These are phyloP conservation scores for Phytophthora sp. DNA, from an alignment of 352 stramenopile species.

Conservation along the genomic window DNA sequence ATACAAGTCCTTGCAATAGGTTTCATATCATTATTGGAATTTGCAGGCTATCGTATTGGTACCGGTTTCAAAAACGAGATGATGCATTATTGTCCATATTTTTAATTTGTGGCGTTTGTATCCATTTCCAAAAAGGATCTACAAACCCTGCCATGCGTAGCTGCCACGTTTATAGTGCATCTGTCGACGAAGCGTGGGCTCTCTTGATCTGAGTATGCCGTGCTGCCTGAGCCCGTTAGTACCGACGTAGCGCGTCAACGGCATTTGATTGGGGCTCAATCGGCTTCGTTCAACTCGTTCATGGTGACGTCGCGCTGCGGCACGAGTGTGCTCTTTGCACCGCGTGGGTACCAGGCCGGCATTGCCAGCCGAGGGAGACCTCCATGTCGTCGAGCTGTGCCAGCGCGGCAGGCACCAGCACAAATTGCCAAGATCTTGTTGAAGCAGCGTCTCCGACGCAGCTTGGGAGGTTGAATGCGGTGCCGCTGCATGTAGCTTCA, in stretches of 20 bases:
- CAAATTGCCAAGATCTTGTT: neutral
- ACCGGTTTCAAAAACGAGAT: too few species aligned
- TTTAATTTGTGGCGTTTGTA: slow-evolving; percentile 1
- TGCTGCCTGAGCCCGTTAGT: neutral
- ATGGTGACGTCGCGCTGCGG: neutral
- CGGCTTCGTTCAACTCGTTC: neutral
- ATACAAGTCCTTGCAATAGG: too few species aligned
- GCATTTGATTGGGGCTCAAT: slow-evolving; percentile 26
- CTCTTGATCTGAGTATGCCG: slow-evolving; percentile 11
- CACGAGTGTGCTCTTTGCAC: slow-evolving; percentile 15
- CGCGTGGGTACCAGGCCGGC: neutral
- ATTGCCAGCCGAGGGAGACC: slow-evolving; percentile 1
- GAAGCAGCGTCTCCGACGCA: neutral
- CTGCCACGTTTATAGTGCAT: neutral
- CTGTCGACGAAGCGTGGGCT: slow-evolving; percentile 26
- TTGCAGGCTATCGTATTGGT: too few species aligned
- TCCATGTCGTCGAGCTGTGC: neutral
- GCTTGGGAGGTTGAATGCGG: neutral
- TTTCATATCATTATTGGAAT: too few species aligned
- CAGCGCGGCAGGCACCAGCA: neutral
- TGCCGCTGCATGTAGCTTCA: neutral
- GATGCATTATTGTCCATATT: too few species aligned
- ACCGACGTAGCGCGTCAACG: slow-evolving; percentile 30
- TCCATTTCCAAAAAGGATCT: neutral
- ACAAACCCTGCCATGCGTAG: neutral